Evolutionary conservation across 2,329 filamentous ascomycete species (phyloP).

Genomic region (Knufia petricola): DNA sequence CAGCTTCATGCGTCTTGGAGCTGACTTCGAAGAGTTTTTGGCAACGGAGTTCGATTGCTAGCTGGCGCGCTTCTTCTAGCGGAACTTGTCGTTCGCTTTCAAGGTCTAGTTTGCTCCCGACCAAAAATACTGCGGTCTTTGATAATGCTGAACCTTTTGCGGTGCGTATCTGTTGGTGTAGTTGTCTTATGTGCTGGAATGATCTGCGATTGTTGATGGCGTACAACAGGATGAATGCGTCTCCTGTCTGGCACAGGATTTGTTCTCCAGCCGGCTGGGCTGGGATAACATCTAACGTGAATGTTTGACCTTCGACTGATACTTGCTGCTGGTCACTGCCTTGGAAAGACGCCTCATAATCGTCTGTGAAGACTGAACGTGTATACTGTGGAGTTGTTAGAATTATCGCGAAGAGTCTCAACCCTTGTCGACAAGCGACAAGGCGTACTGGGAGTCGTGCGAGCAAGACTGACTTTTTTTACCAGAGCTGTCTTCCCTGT

Average conservation of each 20-base stretch:
- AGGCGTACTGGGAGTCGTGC: no score
- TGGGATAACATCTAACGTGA: not conserved
- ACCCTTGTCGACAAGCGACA: not conserved
- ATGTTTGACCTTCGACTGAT: not conserved
- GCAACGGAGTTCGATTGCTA: constrained; percentile 6
- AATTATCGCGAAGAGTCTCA: not conserved
- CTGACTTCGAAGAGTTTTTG: constrained; percentile 8
- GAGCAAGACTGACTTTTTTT: not conserved
- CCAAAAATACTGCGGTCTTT: constrained; percentile 1
- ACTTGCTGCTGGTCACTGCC: not conserved
- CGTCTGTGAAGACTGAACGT: constrained; percentile 3
- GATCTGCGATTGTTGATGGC: constrained; percentile 6
- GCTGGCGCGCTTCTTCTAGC: constrained; percentile 2
- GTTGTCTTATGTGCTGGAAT: constrained; percentile 3
- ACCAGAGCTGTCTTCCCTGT: constrained; percentile 3
- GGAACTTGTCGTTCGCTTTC: constrained; percentile 2
- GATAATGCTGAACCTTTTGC: not conserved
- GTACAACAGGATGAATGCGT: constrained; percentile 8
- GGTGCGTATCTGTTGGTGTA: constrained; percentile 1
- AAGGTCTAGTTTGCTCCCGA: constrained; percentile 6
- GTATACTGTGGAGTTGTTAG: not conserved
- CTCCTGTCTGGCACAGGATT: not conserved
- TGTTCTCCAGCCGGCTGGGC: constrained; percentile 1
- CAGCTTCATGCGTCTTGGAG: not conserved
- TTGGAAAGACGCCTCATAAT: constrained; percentile 1